Conservation (phyloP, 169 alveolate genomes). For the Cryptosporidium sp. region DNA sequence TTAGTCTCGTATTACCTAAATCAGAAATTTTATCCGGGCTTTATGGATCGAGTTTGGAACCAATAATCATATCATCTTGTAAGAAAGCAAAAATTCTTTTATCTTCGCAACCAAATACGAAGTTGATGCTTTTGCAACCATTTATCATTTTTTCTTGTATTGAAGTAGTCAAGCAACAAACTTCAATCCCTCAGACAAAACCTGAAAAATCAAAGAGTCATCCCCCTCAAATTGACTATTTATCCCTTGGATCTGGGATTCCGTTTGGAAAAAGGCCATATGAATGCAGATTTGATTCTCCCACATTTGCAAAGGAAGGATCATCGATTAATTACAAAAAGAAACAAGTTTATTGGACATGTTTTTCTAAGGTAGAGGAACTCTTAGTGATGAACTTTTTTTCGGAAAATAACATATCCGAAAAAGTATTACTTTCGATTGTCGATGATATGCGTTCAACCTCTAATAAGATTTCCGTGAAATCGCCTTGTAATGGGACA, state of each 20-base stretch:
- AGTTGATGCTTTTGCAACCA: slow-evolving; percentile 38
- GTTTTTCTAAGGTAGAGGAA: slow-evolving; percentile 47
- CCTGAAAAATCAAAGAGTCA: neutral
- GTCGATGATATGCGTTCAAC: slow-evolving; percentile 1
- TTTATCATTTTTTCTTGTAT: slow-evolving; percentile 26
- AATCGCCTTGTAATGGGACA: slow-evolving; percentile 61
- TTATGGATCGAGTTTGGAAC: slow-evolving; percentile 53
- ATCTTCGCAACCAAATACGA: slow-evolving; percentile 12
- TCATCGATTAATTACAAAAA: slow-evolving; percentile 32
- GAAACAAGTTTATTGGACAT: slow-evolving; percentile 46
- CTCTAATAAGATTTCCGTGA: slow-evolving; percentile 17
- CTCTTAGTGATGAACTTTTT: slow-evolving; percentile 20
- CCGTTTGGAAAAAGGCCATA: slow-evolving; percentile 64
- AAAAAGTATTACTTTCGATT: neutral
- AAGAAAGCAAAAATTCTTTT: slow-evolving; percentile 16
- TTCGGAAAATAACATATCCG: neutral
- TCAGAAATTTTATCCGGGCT: slow-evolving; percentile 21
- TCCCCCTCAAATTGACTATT: slow-evolving; percentile 21
- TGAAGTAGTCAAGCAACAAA: slow-evolving; percentile 5
- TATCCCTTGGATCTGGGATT: slow-evolving; percentile 24
- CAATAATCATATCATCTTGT: slow-evolving; percentile 45
- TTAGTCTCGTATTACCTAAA: slow-evolving; percentile 40
- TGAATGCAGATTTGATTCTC: slow-evolving; percentile 67
- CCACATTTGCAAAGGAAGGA: slow-evolving; percentile 42
- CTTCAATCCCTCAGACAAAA: neutral